Conservation (phyloP, 1,284 basidiomycete genomes). For the Heterobasidion parviporum region DNA sequence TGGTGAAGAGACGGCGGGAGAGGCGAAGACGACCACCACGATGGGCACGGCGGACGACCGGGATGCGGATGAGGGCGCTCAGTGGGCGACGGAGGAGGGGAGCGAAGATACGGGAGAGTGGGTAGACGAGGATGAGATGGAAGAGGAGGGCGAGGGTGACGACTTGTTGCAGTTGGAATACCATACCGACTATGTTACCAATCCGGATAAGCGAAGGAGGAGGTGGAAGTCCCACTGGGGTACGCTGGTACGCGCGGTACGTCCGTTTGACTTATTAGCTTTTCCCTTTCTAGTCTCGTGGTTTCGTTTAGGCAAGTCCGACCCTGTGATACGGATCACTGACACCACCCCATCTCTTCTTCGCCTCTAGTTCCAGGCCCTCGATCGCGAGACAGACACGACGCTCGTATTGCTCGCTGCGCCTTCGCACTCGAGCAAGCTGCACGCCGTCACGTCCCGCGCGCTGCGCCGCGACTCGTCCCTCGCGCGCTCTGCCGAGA, state of each 20-base stretch:
- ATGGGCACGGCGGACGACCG: conserved; percentile 13
- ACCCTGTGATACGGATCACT: conserved; percentile 3
- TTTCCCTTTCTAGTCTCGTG: not conserved
- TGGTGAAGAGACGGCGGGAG: conserved; percentile 50
- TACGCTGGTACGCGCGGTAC: conserved; percentile 58
- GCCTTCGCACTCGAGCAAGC: conserved; percentile 58
- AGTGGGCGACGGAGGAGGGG: conserved; percentile 12
- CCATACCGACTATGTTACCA: conserved; percentile 61
- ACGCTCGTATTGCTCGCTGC: conserved; percentile 67
- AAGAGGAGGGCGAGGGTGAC: conserved; percentile 46
- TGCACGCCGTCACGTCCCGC: conserved; percentile 57
- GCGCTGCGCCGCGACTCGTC: conserved; percentile 50
- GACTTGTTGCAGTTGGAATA: conserved; percentile 69
- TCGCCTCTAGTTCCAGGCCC: conserved; percentile 52
- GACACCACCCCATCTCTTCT: conserved; percentile 5
- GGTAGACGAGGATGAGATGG: conserved; percentile 56
- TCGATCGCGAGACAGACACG: conserved; percentile 73
- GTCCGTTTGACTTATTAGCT: conserved; percentile 12
- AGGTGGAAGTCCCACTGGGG: conserved; percentile 73
- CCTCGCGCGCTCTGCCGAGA: conserved; percentile 36
- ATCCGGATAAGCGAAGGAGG: conserved; percentile 55
- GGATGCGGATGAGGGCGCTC: not conserved
- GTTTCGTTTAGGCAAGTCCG: conserved; percentile 2
- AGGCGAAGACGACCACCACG: conserved; percentile 27
- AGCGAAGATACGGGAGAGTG: conserved; percentile 43